phyloP scores from a whole-genome alignment of 2,329 filamentous ascomycete species.

The Paecilomyces dactylethromorphus region DNA sequence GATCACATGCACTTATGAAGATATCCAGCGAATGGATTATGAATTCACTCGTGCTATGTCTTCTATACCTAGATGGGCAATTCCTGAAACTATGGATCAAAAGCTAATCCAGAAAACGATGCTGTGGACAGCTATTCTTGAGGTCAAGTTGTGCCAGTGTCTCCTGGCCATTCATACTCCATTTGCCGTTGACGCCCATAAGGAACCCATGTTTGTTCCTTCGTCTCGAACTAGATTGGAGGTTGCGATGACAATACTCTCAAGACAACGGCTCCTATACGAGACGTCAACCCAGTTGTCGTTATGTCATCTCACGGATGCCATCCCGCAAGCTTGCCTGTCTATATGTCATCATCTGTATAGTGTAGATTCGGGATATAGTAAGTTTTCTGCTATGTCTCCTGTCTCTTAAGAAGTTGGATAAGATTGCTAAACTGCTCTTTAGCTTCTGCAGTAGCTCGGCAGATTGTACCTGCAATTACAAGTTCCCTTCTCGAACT shows the following conservation, averaged over 20 bases:
- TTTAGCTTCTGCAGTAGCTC: constrained; percentile 10
- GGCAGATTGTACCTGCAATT: constrained; percentile 22
- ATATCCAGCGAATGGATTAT: constrained; percentile 33
- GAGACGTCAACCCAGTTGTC: constrained; percentile 26
- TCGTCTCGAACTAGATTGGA: constrained; percentile 31
- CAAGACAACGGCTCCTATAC: constrained; percentile 27
- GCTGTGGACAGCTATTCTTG: constrained; percentile 27
- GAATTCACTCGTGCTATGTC: constrained; percentile 29
- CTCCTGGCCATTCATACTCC: constrained; percentile 34
- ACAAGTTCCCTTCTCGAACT: constrained; percentile 27
- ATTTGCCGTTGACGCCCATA: constrained; percentile 28
- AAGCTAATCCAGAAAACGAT: constrained; percentile 19
- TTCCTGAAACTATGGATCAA: constrained; percentile 11
- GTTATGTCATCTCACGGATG: constrained; percentile 28
- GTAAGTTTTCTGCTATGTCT: constrained; percentile 12
- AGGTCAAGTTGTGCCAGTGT: constrained; percentile 27
- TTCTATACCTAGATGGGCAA: constrained; percentile 26
- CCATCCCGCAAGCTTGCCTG: constrained; percentile 30
- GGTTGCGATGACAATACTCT: constrained; percentile 29
- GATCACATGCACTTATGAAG: constrained; percentile 33
- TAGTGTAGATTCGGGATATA: constrained; percentile 12
- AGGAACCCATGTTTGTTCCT: constrained; percentile 25
- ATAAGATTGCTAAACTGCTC: constrained; percentile 1
- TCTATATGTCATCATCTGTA: constrained; percentile 33
- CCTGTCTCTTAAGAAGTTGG: not conserved